Conservation (phyloP, 2,329 filamentous ascomycete genomes). For the Aspergillus unguis region DNA sequence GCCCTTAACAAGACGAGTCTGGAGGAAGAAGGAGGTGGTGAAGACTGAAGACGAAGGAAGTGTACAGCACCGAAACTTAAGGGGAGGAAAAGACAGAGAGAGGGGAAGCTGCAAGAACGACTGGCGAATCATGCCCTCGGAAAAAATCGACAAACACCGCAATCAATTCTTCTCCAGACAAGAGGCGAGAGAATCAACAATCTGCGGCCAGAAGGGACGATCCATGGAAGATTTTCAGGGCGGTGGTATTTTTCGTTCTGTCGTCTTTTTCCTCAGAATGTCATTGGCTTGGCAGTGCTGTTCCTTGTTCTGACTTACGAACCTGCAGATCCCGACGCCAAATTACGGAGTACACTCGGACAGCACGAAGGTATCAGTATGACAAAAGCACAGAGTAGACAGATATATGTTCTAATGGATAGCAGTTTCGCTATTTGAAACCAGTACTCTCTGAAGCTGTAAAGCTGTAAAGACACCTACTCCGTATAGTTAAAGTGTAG, state of each 20-base stretch:
- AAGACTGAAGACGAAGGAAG: constrained; percentile 10
- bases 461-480: too few species aligned
- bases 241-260: not conserved
- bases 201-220: constrained; percentile 6
- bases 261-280: not conserved
- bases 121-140: constrained; percentile 7
- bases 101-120: constrained; percentile 13
- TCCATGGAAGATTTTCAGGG: constrained; percentile 8
- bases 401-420: too few species aligned
- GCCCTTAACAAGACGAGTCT: constrained; percentile 7
- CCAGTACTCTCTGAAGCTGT: too few species aligned
- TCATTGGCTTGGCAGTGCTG: constrained; percentile 3
- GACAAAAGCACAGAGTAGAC: too few species aligned
- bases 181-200: constrained; percentile 8
- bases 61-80: constrained; percentile 6
- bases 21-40: constrained; percentile 6
- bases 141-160: constrained; percentile 11
- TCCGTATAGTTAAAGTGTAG: too few species aligned
- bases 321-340: not conserved
- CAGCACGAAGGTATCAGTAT: too few species aligned
- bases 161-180: constrained; percentile 3
- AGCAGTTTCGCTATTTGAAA: too few species aligned
- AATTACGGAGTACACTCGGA: not conserved
- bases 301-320: constrained; percentile 13
- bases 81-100: constrained; percentile 9